Base-by-base conservation (phyloP, 176 grass and related monocot genomes). In the Melocanna baccifera region DNA sequence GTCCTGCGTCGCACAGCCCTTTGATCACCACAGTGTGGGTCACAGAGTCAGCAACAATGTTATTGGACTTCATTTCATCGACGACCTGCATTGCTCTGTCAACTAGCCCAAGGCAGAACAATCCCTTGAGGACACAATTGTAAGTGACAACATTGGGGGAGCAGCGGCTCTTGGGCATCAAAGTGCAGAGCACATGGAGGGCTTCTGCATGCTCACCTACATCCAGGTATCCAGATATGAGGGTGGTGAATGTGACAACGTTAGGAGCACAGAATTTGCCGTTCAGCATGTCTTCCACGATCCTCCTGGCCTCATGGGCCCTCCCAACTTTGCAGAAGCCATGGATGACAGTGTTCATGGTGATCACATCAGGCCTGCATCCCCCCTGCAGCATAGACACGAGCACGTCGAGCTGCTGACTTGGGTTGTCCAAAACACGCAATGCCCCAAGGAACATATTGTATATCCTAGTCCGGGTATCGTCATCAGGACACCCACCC, bases 291-390 rank as follows among this genome's bases (percentile, higher is more conserved):
- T 98, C 96, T 11, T 92, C 73, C 56, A 95, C 45, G 66, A 98
- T 98, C 84, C 84, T 92, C 75, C 87, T 89, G 40, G 96, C 93
- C 84, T 98, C 93, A 15, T 63, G 71, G n/a, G 81, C 34, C 59
- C 83, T 87, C 40, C 93, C 87, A 46, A 93, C 86, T 55, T 95
- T 98, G 85, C 93, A 98, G 61, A 95, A 98, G 36, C 96, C 91
- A 71, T 98, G 93, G 62, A 98, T 78, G 52, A 95, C 86, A 81
- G 87, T 95, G 82, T 98, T 98, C 76, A 98, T 84, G 19, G 96
- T 95, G 73, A 98, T 86, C 19, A 88, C 76, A 80, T 98, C 91
- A 0, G 96, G 91, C 2, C 40, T 92, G 82, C 87, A 93, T 52
- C 84, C 87, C 19, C 76, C 91, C 87, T 95, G 88, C 62, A 98